Conservation (phyloP, 768 basidiomycete species). For the Pulveroboletus ravenelii region DNA sequence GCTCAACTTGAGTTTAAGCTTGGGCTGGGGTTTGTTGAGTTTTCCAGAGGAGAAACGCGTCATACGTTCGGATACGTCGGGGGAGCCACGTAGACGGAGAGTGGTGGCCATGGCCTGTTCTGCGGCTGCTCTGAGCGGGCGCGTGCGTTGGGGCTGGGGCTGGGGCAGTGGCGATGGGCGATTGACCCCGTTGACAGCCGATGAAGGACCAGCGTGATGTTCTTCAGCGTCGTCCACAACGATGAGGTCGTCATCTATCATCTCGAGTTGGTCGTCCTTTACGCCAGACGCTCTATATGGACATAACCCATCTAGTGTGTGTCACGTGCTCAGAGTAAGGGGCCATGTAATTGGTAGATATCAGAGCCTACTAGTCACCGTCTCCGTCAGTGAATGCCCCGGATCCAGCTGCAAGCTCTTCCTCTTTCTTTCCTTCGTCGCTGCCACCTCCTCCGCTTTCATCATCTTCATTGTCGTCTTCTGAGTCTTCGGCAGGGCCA, state of each 20-base stretch:
- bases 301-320: background rate
- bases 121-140: constrained; percentile 30
- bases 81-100: constrained; percentile 28
- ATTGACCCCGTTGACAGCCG: constrained; percentile 24
- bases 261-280: constrained; percentile 2
- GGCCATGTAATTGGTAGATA: background rate
- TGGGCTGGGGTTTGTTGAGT: constrained; percentile 53
- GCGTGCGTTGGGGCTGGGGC: constrained; percentile 24
- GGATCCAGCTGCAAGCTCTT: constrained; percentile 3
- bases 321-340: constrained; percentile 14
- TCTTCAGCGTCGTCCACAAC: constrained; percentile 56
- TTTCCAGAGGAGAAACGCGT: constrained; percentile 54
- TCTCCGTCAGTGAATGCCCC: constrained; percentile 12
- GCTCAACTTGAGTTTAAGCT: constrained; percentile 84
- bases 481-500: background rate
- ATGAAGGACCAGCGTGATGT: constrained; percentile 36
- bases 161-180: constrained; percentile 12
- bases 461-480: background rate
- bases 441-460: constrained; percentile 5
- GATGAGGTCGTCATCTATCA: constrained; percentile 59
- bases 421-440: constrained; percentile 10
- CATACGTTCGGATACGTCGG: constrained; percentile 41
- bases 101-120: constrained; percentile 35
- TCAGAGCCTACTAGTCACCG: constrained; percentile 3
- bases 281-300: background rate